Base-by-base conservation (phyloP, 192 early-diverging fungal species). In the Rhizoclosmatium globosum region DNA sequence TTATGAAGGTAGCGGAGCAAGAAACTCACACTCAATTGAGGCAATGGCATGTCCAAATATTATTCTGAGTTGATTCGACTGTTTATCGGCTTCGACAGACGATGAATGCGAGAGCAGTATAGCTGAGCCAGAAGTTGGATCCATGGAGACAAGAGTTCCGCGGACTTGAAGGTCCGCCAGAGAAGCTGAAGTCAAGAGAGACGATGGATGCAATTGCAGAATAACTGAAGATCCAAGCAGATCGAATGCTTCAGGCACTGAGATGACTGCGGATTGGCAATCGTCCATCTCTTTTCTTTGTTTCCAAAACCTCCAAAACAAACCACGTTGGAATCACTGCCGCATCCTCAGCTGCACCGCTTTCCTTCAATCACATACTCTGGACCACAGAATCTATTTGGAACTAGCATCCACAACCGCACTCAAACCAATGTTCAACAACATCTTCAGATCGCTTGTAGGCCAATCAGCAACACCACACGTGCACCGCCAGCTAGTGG, bases 401-500 rank as follows among this genome's bases (percentile, higher is more conserved):
- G 31, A 31, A 31, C 0, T 0, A 31, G 31, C 31, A 31, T 31
- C 31, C 31, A 31, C 31, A 0, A 31, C 31, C 31, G 31, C 31
- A 31, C 31, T 31, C 31, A 31, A 31, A 0, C 31, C 31, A 68
- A 74, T 74, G 72, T 74, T 74, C 60, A 48, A 74, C 59, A 6
- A 62, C 4, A 23, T 76, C 44, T 67, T 76, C 64, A 39, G 64
- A 9, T 46, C 57, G 4, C n/a, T 76, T 44, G 74, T 47, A 3
- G 64, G 45, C 43, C 60, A 59, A 31, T 15, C 31, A 17, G 74
- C 53, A 3, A 13, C 74, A 13, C 74, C 74, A n/a, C 17, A 48
- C 19, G 41, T 76, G 4, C 74, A 76, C 47, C 74, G 74, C 64
- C 61, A 76, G 74, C 74, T 76, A 3, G 74, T 76, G 2, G 74